Base-by-base conservation (phyloP, 1,284 basidiomycete species). In the Ustilago lituana region DNA sequence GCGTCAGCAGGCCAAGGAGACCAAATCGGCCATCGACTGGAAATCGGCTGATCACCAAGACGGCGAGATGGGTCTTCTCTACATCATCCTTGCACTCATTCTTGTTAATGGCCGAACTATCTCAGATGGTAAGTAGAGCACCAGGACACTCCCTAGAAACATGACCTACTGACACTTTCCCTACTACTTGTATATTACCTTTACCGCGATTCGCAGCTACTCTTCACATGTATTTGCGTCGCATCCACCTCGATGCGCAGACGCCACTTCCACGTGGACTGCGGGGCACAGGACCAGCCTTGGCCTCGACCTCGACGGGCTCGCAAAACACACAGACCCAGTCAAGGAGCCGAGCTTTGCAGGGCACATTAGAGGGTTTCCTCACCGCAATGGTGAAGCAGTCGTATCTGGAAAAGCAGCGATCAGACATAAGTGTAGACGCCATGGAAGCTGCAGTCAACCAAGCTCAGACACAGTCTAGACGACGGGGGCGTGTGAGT, bases 31-130 rank as follows among this genome's bases (percentile, higher is more conserved):
- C 3, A 17, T 69, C n/a, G 60, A 63, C 45, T 69, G 66, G 66
- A 48, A 31, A 15, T 47, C 47, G 4, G 69, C 72, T 2, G 69
- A 73, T 36, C 48, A 54, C 7, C 76, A 79, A 43, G 62, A 59
- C 17, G 77, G 71, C 17, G 64, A 65, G 35, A 76, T 76, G 62
- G 81, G 80, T 6, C 54, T 83, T 3, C 48, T 82, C 6, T 80
- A 77, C 22, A 46, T 81, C 22, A 58, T 83, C 1, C 58, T 83
- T 4, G 76, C 75, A 10, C 52, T 83, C 31, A 81, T 82, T 17
- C 68, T 83, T 24, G 76, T 82, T 51, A 81, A 77, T 31, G 79
- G 79, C 26, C 70, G 80, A 11, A 62, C 66, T 1, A 67, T 83
- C 26, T 60, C 73, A 5, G 80, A 83, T 24, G 67, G 80, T 80